These are phyloP conservation scores for Mycena albidolilacea DNA, from an alignment of 768 basidiomycete genomes.

Conservation along the genomic window DNA sequence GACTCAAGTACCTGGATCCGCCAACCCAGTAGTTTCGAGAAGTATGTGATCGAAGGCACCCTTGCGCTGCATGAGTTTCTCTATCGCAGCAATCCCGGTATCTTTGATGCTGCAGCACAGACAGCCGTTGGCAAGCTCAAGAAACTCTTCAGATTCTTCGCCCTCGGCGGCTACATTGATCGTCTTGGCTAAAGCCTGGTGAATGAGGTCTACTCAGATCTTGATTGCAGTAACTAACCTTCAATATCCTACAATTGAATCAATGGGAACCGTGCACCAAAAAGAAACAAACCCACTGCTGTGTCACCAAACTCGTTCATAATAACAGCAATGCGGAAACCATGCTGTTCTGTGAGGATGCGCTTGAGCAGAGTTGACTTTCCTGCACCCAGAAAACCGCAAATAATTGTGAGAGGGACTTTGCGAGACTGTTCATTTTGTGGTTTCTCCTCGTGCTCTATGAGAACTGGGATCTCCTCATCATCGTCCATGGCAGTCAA, in stretches of 20 bases:
- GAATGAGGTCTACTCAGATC: constrained; percentile 15
- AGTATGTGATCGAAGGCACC: constrained; percentile 96
- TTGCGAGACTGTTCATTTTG: neutral
- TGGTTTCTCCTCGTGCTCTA: constrained; percentile 41
- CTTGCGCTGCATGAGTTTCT: constrained; percentile 89
- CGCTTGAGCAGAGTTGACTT: constrained; percentile 94
- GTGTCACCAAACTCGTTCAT: constrained; percentile 99
- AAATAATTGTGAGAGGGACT: constrained; percentile 94
- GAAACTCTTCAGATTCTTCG: constrained; percentile 84
- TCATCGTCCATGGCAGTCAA: constrained; percentile 58
- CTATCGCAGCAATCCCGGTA: constrained; percentile 92
- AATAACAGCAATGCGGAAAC: constrained; percentile 96
- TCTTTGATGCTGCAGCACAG: constrained; percentile 99
- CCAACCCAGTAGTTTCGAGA: constrained; percentile 95
- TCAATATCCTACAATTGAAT: constrained; percentile 83
- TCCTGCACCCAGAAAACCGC: constrained; percentile 94
- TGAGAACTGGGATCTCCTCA: constrained; percentile 70
- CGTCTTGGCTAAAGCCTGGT: constrained; percentile 73
- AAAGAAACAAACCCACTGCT: constrained; percentile 67
- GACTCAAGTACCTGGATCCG: constrained; percentile 85
- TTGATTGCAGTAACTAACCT: constrained; percentile 62
- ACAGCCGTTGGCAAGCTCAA: constrained; percentile 96
- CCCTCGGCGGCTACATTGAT: constrained; percentile 86
- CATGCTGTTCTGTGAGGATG: constrained; percentile 94
- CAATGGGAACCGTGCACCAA: constrained; percentile 32